Conservation (phyloP, 1,284 basidiomycete species). For the Naganishia sp. region DNA sequence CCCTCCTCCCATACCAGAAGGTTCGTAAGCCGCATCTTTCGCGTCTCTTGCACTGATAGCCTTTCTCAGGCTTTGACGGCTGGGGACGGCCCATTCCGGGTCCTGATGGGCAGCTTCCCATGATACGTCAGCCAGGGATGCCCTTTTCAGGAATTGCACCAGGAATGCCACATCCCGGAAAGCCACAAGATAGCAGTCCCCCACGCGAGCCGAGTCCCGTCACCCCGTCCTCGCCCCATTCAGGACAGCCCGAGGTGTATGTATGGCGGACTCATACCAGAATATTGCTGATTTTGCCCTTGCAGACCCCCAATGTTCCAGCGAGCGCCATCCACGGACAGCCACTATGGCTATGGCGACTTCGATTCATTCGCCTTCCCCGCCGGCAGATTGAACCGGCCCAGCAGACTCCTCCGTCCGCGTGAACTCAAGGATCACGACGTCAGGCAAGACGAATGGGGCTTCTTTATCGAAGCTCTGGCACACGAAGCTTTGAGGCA, state of each 20-base stretch:
- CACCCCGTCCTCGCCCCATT: not conserved
- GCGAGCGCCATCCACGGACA: conserved; percentile 25
- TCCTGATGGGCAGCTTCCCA: conserved; percentile 21
- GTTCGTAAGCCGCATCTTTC: not conserved
- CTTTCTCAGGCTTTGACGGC: conserved; percentile 30
- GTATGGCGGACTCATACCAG: not conserved
- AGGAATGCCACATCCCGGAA: not conserved
- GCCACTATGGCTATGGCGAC: conserved; percentile 26
- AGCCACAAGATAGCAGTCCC: not conserved
- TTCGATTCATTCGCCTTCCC: conserved; percentile 30
- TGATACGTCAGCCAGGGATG: conserved; percentile 16
- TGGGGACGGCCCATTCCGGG: conserved; percentile 32
- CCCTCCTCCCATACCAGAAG: conserved; percentile 33
- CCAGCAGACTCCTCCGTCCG: conserved; percentile 23
- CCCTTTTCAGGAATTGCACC: not conserved
- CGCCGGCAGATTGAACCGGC: conserved; percentile 7
- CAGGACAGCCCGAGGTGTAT: conserved; percentile 25
- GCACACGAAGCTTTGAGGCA: conserved; percentile 29
- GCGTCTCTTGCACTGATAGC: no score
- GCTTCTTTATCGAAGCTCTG: conserved; percentile 31
- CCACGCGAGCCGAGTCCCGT: not conserved
- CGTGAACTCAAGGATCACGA: conserved; percentile 27
- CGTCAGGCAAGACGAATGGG: conserved; percentile 30
- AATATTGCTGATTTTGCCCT: not conserved
- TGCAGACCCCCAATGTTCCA: conserved; percentile 32